Base-by-base conservation (phyloP, 2,329 filamentous ascomycete species). In the Colletotrichum sublineola region DNA sequence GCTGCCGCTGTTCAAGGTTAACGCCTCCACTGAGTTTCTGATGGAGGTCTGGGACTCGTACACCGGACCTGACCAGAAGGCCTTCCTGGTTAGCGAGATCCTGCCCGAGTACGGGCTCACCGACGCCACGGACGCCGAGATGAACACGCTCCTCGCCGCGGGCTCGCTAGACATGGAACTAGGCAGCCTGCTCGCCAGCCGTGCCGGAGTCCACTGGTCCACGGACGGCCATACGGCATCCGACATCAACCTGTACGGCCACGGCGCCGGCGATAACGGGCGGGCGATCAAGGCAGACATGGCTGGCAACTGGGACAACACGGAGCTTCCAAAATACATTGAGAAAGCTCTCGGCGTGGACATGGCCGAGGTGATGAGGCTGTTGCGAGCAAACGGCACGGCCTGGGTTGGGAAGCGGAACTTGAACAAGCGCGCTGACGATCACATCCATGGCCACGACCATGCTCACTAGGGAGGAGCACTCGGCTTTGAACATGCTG, bases 201-300 rank as follows among this genome's bases (percentile, higher is more conserved):
- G 56, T 24, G 40, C 67, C 33, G 74, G 63, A 12, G 63, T 75
- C 11, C 75, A 77, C 80, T 36, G 79, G 80, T 15, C 76, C 79
- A 73, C 71, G 2, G 58, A 44, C 20, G 75, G 75, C 42, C 76
- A 75, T 67, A 75, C 74, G n/a, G 72, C 63, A 1, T 77, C 79
- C 53, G 82, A 83, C 69, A 77, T 82, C 31, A 80, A 77, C 0
- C 75, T 84, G 20, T 81, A 80, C 63, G 82, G 81, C 5, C 81
- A 83, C 53, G 75, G 73, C 15, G 74, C 75, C 42, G 73, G 67
- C n/a, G 63, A 70, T 7, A 73, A 72, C 31, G 66, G 63, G n/a
- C 53, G 42, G 6, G 74, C 68, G 5, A 69, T 75, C 53, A 73
- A 72, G 66, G 66, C 67, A 38, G 66, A 70, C n/a, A 73, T 79